Percentiles rank a stretch among this genome's conserved stretches.
These are phyloP conservation scores for Alectoria sarmentosa DNA, from an alignment of 495 filamentous ascomycete genomes.

Conservation along the genomic window DNA sequence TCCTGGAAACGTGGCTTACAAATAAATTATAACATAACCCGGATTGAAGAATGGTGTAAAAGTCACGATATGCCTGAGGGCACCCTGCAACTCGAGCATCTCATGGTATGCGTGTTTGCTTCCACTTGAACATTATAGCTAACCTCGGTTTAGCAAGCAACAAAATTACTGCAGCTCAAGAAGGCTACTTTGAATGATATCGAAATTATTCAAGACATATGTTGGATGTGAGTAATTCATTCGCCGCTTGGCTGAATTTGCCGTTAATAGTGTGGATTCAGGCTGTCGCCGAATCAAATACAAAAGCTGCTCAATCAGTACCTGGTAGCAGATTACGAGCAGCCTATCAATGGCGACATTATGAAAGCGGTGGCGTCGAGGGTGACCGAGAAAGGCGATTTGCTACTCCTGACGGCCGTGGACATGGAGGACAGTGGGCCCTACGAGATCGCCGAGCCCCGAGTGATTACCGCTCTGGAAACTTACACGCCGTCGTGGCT, in stretches of 20 bases:
- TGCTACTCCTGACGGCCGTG: slow-evolving; percentile 83
- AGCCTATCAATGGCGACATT: slow-evolving; percentile 98
- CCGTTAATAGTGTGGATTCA: slow-evolving; percentile 28
- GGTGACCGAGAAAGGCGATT: slow-evolving; percentile 97
- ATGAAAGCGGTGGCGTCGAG: slow-evolving; percentile 98
- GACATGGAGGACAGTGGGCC: slow-evolving; percentile 99
- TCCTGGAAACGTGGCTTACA: slow-evolving; percentile 99
- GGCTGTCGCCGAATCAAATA: slow-evolving; percentile 97
- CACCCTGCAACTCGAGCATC: slow-evolving; percentile 93
- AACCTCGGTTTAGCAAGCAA: slow-evolving; percentile 68
- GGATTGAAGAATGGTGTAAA: slow-evolving; percentile 99
- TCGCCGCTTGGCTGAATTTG: neutral
- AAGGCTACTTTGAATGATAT: slow-evolving; percentile 99
- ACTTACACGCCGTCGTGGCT: slow-evolving; percentile 97
- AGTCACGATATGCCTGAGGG: slow-evolving; percentile 99
- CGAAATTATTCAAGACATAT: slow-evolving; percentile 99
- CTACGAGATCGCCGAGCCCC: slow-evolving; percentile 96
- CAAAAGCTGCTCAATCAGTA: slow-evolving; percentile 99
- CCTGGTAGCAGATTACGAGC: slow-evolving; percentile 97
- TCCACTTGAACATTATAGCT: slow-evolving; percentile 21
- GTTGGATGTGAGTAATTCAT: slow-evolving; percentile 79
- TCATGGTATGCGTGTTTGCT: slow-evolving; percentile 60
- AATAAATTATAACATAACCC: slow-evolving; percentile 99
- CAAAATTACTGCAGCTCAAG: slow-evolving; percentile 96
- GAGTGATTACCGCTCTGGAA: slow-evolving; percentile 91